phyloP scores from a whole-genome alignment of 2,329 filamentous ascomycete genomes.

The Claviceps humidiphila region DNA sequence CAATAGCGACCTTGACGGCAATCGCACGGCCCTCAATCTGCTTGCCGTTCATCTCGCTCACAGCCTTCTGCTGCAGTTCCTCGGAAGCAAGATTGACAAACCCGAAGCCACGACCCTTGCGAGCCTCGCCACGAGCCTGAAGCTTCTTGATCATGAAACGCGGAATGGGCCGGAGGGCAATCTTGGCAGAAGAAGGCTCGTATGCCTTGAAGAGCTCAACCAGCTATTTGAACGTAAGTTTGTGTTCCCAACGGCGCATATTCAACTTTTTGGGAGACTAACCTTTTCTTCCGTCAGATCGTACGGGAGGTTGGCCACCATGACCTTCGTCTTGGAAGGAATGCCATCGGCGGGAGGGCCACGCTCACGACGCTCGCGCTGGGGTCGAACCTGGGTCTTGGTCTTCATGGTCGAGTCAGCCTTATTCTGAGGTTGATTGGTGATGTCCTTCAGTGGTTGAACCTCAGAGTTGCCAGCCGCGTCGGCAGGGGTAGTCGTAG shows the following conservation, averaged over 20 bases:
- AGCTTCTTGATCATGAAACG: constrained; percentile 99
- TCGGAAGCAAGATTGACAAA: constrained; percentile 94
- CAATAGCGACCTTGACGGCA: constrained; percentile 98
- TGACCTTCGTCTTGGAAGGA: constrained; percentile 98
- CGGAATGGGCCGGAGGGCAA: constrained; percentile 93
- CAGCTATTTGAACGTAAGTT: constrained; percentile 45
- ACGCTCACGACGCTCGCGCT: constrained; percentile 60
- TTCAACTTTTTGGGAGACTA: constrained; percentile 15
- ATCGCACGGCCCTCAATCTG: constrained; percentile 98
- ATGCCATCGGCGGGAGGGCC: constrained; percentile 95
- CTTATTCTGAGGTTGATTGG: constrained; percentile 39
- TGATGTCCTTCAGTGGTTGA: constrained; percentile 48
- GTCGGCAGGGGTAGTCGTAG: constrained; percentile 31
- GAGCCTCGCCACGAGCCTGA: constrained; percentile 90
- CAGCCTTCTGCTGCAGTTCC: constrained; percentile 94
- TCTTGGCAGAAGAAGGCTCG: constrained; percentile 89
- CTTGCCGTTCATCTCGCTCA: constrained; percentile 97
- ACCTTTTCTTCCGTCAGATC: constrained; percentile 97
- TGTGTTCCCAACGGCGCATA: not conserved
- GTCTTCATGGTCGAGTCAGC: constrained; percentile 49
- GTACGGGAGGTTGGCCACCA: constrained; percentile 98
- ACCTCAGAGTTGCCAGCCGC: constrained; percentile 37
- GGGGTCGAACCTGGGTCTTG: constrained; percentile 39
- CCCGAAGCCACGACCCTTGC: constrained; percentile 97
- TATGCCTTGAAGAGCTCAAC: constrained; percentile 94